These are phyloP conservation scores for Didymella keratinophila DNA, from an alignment of 2,329 filamentous ascomycete genomes.

Conservation along the genomic window DNA sequence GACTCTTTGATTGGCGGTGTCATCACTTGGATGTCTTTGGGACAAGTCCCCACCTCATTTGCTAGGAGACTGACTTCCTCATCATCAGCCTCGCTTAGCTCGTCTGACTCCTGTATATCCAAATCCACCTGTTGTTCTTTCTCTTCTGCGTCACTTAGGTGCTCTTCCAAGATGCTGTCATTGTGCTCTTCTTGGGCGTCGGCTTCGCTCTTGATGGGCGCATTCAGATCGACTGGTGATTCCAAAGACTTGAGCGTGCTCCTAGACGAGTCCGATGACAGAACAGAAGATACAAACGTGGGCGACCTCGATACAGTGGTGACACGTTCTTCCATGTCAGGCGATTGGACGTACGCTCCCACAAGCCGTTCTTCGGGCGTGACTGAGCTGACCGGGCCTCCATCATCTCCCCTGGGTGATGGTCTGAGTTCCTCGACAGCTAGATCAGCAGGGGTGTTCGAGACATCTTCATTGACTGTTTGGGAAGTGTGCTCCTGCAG, in stretches of 20 bases:
- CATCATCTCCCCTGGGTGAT: background rate
- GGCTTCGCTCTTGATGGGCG: background rate
- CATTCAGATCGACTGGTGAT: background rate
- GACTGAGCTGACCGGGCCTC: background rate
- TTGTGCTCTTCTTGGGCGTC: background rate
- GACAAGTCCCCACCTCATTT: background rate
- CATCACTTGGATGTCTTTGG: background rate
- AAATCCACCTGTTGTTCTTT: background rate
- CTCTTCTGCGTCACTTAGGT: background rate
- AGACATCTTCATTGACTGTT: background rate
- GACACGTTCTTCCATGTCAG: background rate
- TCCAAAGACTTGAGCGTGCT: background rate
- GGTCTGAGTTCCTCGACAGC: too few relatives aligned
- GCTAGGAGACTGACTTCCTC: background rate
- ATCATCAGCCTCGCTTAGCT: background rate
- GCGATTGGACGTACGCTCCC: background rate
- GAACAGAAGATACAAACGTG: background rate
- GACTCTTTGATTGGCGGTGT: background rate
- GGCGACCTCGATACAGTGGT: background rate
- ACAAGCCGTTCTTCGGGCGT: background rate
- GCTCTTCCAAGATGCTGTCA: background rate
- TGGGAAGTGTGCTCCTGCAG: background rate
- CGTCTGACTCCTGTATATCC: background rate
- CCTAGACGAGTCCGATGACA: background rate
- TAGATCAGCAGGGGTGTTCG: background rate